Conservation (phyloP, 2,329 filamentous ascomycete genomes). For the Coniochaeta sp. region DNA sequence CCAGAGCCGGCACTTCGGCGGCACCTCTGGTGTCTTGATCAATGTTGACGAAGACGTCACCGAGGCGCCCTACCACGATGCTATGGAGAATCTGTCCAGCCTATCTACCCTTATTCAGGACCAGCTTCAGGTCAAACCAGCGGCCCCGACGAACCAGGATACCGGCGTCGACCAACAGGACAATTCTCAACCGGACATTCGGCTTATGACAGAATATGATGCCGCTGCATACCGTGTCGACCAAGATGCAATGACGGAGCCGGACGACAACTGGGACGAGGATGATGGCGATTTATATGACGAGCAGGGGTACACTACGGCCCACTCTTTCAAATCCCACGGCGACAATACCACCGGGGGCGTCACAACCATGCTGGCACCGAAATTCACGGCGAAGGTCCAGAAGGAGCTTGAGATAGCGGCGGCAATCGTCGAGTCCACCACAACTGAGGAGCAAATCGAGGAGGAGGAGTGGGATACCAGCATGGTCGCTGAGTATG, state of each 20-base stretch:
- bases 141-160: neutral
- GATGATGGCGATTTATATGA: slow-evolving; percentile 64
- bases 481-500: slow-evolving; percentile 96
- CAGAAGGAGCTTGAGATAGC: slow-evolving; percentile 65
- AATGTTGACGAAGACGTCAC: slow-evolving; percentile 26
- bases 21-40: slow-evolving; percentile 9
- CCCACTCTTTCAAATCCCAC: slow-evolving; percentile 68
- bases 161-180: neutral
- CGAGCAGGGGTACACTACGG: slow-evolving; percentile 68
- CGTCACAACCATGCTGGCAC: slow-evolving; percentile 57
- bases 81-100: slow-evolving; percentile 29
- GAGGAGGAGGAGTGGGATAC: slow-evolving; percentile 90
- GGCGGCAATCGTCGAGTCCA: slow-evolving; percentile 58
- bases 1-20: slow-evolving; percentile 33
- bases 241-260: slow-evolving; percentile 30
- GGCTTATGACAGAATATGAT: slow-evolving; percentile 18
- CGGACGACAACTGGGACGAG: slow-evolving; percentile 72
- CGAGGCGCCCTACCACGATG: slow-evolving; percentile 37
- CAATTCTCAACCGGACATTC: neutral
- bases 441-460: slow-evolving; percentile 63
- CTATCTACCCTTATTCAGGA: neutral
- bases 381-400: slow-evolving; percentile 61
- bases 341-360: slow-evolving; percentile 52
- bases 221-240: slow-evolving; percentile 8
- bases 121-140: neutral